These are phyloP conservation scores for Anastatica hierochuntica DNA, from an alignment of 345 rosid genomes.

Conservation along the genomic window DNA sequence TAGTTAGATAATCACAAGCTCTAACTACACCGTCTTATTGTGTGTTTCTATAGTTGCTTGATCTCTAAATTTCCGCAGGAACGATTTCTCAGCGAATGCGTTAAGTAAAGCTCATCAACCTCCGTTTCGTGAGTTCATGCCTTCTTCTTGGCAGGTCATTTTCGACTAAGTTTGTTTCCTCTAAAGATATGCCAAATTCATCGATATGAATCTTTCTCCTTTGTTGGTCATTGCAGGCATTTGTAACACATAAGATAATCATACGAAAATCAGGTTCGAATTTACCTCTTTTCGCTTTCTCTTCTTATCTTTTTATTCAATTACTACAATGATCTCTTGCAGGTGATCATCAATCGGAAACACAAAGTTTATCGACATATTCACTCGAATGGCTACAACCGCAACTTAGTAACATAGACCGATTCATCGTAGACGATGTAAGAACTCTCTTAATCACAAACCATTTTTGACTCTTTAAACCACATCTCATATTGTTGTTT, in stretches of 20 bases:
- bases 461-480: neutral
- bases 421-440: constrained; percentile 47
- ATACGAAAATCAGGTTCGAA: constrained; percentile 38
- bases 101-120: constrained; percentile 27
- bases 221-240: constrained; percentile 36
- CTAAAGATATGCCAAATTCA: neutral
- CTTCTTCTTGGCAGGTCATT: constrained; percentile 78
- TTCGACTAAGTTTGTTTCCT: neutral
- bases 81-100: constrained; percentile 19
- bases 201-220: neutral
- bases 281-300: neutral
- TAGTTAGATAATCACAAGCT: constrained; percentile 10
- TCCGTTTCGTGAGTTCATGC: constrained; percentile 65
- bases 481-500: neutral
- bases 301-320: neutral
- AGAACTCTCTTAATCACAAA: constrained; percentile 12
- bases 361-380: constrained; percentile 1
- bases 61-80: constrained; percentile 16
- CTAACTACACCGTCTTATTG: neutral
- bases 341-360: constrained; percentile 30
- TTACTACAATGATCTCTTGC: too few relatives aligned
- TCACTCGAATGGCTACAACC: constrained; percentile 57
- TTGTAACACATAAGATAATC: constrained; percentile 58
- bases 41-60: constrained; percentile 12
- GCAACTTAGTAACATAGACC: constrained; percentile 35